Conservation (phyloP, 2,329 filamentous ascomycete species). For the Drechslera avenae region DNA sequence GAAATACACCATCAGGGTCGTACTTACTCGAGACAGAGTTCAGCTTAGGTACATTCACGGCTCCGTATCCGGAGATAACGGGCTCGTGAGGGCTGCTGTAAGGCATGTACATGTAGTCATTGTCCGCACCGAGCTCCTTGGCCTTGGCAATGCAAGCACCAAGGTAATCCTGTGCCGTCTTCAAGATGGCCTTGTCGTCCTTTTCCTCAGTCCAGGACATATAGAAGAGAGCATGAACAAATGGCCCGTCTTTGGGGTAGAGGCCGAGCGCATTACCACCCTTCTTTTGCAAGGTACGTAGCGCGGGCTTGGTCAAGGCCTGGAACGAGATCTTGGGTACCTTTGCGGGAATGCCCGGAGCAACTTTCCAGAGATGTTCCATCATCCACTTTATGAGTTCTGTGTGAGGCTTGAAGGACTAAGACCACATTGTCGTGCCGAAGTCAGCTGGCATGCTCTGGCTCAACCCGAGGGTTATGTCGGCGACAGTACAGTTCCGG, state of each 20-base stretch:
- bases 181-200: conserved; percentile 27
- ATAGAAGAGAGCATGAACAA: conserved; percentile 23
- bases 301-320: conserved; percentile 25
- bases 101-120: conserved; percentile 51
- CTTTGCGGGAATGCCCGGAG: not conserved
- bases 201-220: conserved; percentile 24
- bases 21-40: conserved; percentile 12
- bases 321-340: conserved; percentile 18
- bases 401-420: conserved; percentile 31
- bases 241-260: conserved; percentile 14
- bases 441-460: conserved; percentile 17
- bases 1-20: conserved; percentile 17
- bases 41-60: conserved; percentile 35
- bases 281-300: conserved; percentile 26
- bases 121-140: conserved; percentile 7
- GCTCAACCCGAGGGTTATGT: conserved; percentile 19
- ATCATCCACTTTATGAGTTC: conserved; percentile 23
- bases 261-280: conserved; percentile 37
- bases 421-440: conserved; percentile 34
- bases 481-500: not conserved
- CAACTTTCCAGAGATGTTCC: conserved; percentile 22
- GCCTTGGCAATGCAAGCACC: not conserved
- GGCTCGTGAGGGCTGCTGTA: conserved; percentile 52
- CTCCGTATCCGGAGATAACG: conserved; percentile 50
- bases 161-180: conserved; percentile 19